Conservation (phyloP, 441 rosid species). For the Brassica hybrid region DNA sequence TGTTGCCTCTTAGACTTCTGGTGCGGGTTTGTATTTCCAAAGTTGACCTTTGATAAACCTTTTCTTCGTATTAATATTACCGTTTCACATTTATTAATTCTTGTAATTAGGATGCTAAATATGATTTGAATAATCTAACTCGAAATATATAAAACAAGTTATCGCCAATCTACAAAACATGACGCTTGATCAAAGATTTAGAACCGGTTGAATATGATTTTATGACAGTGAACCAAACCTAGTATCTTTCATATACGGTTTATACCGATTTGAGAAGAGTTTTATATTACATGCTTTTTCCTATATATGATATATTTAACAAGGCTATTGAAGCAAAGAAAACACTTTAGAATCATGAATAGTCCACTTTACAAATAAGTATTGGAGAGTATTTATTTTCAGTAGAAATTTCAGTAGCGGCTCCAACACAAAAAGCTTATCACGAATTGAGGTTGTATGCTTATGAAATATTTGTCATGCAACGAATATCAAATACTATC, state of each 20-base stretch:
- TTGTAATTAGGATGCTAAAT: neutral
- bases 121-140: neutral
- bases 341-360: neutral
- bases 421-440: neutral
- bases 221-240: too few relatives aligned
- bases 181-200: neutral
- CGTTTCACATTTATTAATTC: slow-evolving; percentile 18
- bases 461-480: neutral
- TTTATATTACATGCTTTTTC: too few relatives aligned
- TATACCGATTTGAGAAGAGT: too few relatives aligned
- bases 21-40: slow-evolving; percentile 19
- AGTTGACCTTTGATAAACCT: slow-evolving; percentile 26
- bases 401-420: too few relatives aligned
- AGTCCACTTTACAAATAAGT: neutral
- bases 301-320: neutral
- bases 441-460: neutral
- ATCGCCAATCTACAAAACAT: slow-evolving; percentile 12
- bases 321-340: neutral
- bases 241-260: too few relatives aligned
- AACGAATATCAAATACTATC: neutral
- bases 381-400: too few relatives aligned
- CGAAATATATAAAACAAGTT: neutral
- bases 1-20: slow-evolving; percentile 28
- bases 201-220: neutral
- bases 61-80: neutral